Evolutionary conservation across 1,284 basidiomycete genomes (phyloP).

Genomic region (Cryptococcus neoformans): DNA sequence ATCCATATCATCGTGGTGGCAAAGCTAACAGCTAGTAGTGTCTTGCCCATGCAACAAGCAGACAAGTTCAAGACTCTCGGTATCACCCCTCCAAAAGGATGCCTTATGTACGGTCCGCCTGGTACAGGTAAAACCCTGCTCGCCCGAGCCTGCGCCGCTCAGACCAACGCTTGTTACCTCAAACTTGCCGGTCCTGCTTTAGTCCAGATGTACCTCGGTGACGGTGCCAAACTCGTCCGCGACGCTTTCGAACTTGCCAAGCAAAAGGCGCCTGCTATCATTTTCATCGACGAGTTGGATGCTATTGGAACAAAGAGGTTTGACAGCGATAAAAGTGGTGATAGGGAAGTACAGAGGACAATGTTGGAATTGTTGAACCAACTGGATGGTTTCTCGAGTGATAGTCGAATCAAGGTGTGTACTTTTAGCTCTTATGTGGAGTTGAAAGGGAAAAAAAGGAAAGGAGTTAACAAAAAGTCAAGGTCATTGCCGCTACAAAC

Average conservation of each 20-base stretch:
- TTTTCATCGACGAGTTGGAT: conserved; percentile 99
- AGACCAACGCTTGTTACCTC: conserved; percentile 76
- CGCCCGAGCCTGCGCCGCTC: conserved; percentile 72
- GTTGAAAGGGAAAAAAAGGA: neutral
- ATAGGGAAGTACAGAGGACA: conserved; percentile 97
- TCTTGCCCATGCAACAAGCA: conserved; percentile 75
- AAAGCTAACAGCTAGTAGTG: conserved; percentile 40
- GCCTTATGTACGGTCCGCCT: conserved; percentile 75
- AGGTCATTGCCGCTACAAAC: conserved; percentile 99
- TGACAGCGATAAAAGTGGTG: conserved; percentile 95
- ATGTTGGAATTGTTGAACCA: conserved; percentile 98
- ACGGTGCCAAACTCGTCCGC: conserved; percentile 93
- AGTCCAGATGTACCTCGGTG: conserved; percentile 79
- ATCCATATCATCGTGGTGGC: neutral
- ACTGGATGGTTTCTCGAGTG: conserved; percentile 78
- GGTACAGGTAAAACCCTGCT: conserved; percentile 76
- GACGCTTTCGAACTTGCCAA: conserved; percentile 98
- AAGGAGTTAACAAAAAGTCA: neutral
- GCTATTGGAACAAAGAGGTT: conserved; percentile 99
- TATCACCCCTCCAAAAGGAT: conserved; percentile 76
- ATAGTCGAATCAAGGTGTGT: conserved; percentile 89
- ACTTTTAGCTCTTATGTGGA: neutral
- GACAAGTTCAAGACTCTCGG: conserved; percentile 77
- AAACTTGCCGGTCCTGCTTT: conserved; percentile 75
- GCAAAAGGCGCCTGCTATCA: conserved; percentile 96